Evolutionary conservation across 2,329 filamentous ascomycete species (phyloP).

Genomic region (Blastomyces silverae): DNA sequence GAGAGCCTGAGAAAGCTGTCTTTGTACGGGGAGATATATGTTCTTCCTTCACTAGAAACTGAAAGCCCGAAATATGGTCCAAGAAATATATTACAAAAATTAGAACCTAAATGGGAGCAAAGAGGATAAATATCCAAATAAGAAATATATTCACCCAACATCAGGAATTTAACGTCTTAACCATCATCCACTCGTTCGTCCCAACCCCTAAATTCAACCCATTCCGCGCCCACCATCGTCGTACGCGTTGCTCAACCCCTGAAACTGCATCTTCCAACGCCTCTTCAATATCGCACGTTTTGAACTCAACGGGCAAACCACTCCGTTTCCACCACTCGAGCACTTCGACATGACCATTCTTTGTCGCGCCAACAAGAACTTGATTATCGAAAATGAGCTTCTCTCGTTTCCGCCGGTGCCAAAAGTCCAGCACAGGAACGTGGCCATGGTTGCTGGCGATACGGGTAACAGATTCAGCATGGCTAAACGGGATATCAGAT

Average conservation of each 20-base stretch:
- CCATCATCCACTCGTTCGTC: constrained; percentile 85
- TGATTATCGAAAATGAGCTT: constrained; percentile 77
- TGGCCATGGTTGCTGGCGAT: constrained; percentile 80
- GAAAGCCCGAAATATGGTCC: no score
- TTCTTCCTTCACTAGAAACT: no score
- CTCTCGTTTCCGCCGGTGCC: constrained; percentile 67
- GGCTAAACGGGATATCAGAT: constrained; percentile 68
- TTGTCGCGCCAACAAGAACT: constrained; percentile 78
- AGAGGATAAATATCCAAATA: not conserved
- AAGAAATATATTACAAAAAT: not conserved
- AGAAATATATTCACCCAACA: not conserved
- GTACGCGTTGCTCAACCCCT: constrained; percentile 62
- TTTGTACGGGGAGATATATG: no score
- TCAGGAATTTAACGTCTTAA: constrained; percentile 52
- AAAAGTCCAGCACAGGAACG: constrained; percentile 74
- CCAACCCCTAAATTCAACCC: constrained; percentile 73
- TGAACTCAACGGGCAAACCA: constrained; percentile 76
- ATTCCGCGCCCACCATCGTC: constrained; percentile 81
- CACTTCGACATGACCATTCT: constrained; percentile 74
- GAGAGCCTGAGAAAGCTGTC: no score
- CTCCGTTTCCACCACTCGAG: constrained; percentile 84
- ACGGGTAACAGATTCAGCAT: constrained; percentile 75
- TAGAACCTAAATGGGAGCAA: not conserved
- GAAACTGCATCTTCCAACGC: constrained; percentile 80
- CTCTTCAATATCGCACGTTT: constrained; percentile 92